Percentiles rank a stretch among this genome's conserved stretches.
These are phyloP conservation scores for Penicillium verhagenii DNA, from an alignment of 495 filamentous ascomycete genomes.

Conservation along the genomic window DNA sequence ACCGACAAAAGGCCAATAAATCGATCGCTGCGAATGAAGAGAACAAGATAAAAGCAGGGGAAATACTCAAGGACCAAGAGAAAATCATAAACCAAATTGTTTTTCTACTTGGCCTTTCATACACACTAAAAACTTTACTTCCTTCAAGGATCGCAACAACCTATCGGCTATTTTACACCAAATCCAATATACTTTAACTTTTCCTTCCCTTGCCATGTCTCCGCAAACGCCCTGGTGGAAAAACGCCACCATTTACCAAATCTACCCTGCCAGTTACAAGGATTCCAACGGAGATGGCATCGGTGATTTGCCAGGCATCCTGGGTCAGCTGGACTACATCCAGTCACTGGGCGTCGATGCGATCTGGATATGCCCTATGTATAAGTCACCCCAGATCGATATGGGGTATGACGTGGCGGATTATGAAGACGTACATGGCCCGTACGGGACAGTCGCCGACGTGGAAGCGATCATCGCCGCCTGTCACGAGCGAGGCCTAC, in stretches of 20 bases:
- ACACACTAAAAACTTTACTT: neutral
- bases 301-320: conserved; percentile 62
- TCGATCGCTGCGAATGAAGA: neutral
- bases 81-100: no score
- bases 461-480: conserved; percentile 51
- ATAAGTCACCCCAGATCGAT: conserved; percentile 53
- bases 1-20: conserved; percentile 13
- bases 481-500: conserved; percentile 51
- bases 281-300: conserved; percentile 42
- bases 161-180: neutral
- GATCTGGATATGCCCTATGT: conserved; percentile 43
- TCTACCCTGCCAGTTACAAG: conserved; percentile 41
- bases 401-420: conserved; percentile 60
- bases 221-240: conserved; percentile 35
- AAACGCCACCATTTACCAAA: conserved; percentile 40
- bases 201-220: conserved; percentile 1
- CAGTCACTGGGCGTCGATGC: conserved; percentile 39
- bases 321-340: conserved; percentile 59
- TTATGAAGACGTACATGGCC: conserved; percentile 53
- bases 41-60: conserved; percentile 2
- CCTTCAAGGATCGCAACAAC: neutral
- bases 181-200: neutral
- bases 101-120: no score
- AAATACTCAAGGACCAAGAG: no score
- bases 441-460: conserved; percentile 56